These are phyloP conservation scores for Rosa multiflora DNA, from an alignment of 306 rosid genomes.

Conservation along the genomic window DNA sequence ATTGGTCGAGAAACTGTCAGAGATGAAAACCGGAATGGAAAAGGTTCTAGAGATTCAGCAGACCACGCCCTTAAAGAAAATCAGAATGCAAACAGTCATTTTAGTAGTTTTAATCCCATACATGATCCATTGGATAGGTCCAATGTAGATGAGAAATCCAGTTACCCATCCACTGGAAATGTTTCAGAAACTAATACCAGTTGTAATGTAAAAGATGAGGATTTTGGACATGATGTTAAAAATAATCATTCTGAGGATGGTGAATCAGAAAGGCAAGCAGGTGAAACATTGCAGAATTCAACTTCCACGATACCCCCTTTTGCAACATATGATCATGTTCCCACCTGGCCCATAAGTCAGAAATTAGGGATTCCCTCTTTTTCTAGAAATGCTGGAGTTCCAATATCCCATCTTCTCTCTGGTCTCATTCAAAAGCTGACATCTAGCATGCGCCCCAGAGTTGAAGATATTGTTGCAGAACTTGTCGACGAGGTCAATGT, in stretches of 20 bases:
- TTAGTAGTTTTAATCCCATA: constrained; percentile 23
- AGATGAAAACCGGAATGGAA: constrained; percentile 25
- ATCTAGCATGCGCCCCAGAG: constrained; percentile 41
- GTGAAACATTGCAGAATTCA: constrained; percentile 37
- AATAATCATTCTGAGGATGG: constrained; percentile 31
- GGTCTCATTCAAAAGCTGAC: constrained; percentile 50
- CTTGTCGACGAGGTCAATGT: constrained; percentile 40
- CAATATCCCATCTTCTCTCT: constrained; percentile 38
- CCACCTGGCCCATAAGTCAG: constrained; percentile 40
- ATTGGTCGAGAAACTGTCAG: constrained; percentile 24
- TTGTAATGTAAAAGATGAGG: constrained; percentile 33
- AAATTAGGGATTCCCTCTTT: constrained; percentile 44
- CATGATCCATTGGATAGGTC: constrained; percentile 30
- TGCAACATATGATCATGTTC: constrained; percentile 33
- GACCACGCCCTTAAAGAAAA: constrained; percentile 22
- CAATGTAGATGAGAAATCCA: constrained; percentile 28
- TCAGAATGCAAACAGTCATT: constrained; percentile 30
- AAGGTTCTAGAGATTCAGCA: constrained; percentile 27
- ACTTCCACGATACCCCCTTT: constrained; percentile 30
- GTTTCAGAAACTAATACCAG: constrained; percentile 33
- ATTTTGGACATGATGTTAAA: constrained; percentile 29
- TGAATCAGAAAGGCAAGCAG: constrained; percentile 30
- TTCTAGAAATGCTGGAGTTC: constrained; percentile 44
- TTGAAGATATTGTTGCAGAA: constrained; percentile 55
- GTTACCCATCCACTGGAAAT: constrained; percentile 24